Evolutionary conservation across 176 grass and related monocot genomes (phyloP), one percentile per base, ranked within the genome.

Genomic region (Typha latifolia): DNA sequence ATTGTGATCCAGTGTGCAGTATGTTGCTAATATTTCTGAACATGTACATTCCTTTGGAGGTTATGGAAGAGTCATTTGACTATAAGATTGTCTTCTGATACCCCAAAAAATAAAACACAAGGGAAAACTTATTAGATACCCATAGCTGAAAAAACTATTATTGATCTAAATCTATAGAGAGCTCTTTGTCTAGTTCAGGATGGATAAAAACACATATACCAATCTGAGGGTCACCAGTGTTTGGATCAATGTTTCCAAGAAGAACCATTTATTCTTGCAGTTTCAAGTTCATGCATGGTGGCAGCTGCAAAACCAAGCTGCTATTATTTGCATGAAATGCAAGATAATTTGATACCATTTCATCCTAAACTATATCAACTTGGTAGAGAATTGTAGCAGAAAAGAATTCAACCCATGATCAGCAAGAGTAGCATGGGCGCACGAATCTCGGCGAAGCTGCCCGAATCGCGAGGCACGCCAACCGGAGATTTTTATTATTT

Each of bases 211-310:
- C 4, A 6, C 61, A 82, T 77, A 66, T 88, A 91, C 91, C 87
- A 27, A 88, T 80, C 66, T 96, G 91, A 23, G 91, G 84, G 61
- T 96, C 87, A 74, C 91, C 91, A 61, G 87, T 91, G 74, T 96
- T 96, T 62, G 87, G 87, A 79, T 96, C 91, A 70, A 96, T 86
- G 48, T 91, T 96, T 72, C 91, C 87, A 69, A 96, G 87, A 20
- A 96, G n/a, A 51, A 8, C 78, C 89, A 64, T 92, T 99, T 37
- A 93, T 93, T 65, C 89, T 81, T 59, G 88, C 83, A 82, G 89
- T 99, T 79, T 99, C 94, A 68, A 97, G 86, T 72, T 97, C 94
- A 26, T 26, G 24, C 24, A 71, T 97, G 94, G 73, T 90, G 85
- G 64, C 94, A 97, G 57, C 94, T 97, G 74, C 16, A 85, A 75